Evolutionary conservation across 495 filamentous ascomycete species (phyloP), one percentile per base, ranked within the genome.

Genomic region (Daldinia grandis): DNA sequence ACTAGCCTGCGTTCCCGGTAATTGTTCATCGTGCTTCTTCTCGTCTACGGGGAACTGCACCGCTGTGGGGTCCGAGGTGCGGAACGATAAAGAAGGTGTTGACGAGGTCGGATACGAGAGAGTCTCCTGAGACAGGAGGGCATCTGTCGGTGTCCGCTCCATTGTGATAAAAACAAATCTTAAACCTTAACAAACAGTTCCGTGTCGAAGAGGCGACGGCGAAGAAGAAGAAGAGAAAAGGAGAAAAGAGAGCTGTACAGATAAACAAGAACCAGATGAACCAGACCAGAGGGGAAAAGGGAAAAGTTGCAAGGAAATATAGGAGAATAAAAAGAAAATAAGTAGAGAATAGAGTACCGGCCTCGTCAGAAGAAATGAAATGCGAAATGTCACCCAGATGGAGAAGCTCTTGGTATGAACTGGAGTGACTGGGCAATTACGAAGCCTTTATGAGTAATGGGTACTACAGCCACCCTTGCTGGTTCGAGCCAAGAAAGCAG

Each of bases 301-400:
- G 42, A 42, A 47, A 51, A 67, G 44, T 44, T 42, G 12, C 47
- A 74, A 64, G 53, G 58, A 57, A 70, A 66, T 63, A 72, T 49
- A 64, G 31, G 55, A 67, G 66, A 67, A 28, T 62, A 69, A 28
- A 28, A 53, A 58, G 60, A 63, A 66, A 28, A 14, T 61, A 44
- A 33, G 50, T 42, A 73, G 33, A 69, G 56, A 25, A 64, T 62
- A 63, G 71, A 71, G 67, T 67, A 74, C 66, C 71, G 53, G 71
- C 62, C 71, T 71, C 71, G 27, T 53, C 53, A 68, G 51, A 63
- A 63, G 71, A 74, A 74, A 74, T 70, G 62, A 73, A 71, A 60
- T 61, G 17, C 35, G n/a, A 64, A 70, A 51, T 66, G 44, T 63
- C 12, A 69, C 66, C 71, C 54, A 33, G 66, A 53, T 33, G 55